Evolutionary conservation across 768 basidiomycete genomes (phyloP), one percentile per base, ranked within the genome.

Genomic region (Cubamyces lactineus): DNA sequence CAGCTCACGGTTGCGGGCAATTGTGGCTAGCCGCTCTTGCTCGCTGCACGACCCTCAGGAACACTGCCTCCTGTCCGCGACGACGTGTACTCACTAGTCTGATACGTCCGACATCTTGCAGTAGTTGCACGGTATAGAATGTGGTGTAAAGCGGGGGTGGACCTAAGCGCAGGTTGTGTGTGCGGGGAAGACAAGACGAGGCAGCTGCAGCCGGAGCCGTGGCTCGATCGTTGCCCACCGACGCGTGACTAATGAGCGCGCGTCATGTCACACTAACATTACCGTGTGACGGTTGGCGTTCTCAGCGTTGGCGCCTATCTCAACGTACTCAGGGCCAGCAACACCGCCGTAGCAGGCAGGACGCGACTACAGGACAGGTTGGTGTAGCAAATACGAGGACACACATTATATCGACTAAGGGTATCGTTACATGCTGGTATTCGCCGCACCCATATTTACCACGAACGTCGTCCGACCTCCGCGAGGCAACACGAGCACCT

Each of bases 391-490:
- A 28, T 28, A 7, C 3, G 28, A 28, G 7, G 7, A 21, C 17
- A 23, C 24, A 49, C 6, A 13, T 41, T 21, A 49, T 3, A 41
- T 16, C 40, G 26, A 49, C 15, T 23, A 12, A 19, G 54, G 49
- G 57, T 56, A 64, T 45, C 49, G 21, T 40, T 66, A 59, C 21
- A 47, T 51, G 45, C 30, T 53, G 40, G 57, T 57, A 58, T 60
- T 54, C 15, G 46, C 52, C 43, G 58, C 67, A 24, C 88, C 89
- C 90, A 92, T 91, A 26, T 80, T 84, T 38, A 94, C 80, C 6
- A 93, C 82, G 73, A 90, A 94, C 15, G 92, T 95, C 67, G 84
- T 91, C 64, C 90, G 81, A 5, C 89, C 89, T 4, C 89, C 89
- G 57, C 92, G 82, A 0, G 96, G 96, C 21, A 95, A 80, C 6